phyloP scores from a whole-genome alignment of 257 asterid species.

The Verbena officinalis region DNA sequence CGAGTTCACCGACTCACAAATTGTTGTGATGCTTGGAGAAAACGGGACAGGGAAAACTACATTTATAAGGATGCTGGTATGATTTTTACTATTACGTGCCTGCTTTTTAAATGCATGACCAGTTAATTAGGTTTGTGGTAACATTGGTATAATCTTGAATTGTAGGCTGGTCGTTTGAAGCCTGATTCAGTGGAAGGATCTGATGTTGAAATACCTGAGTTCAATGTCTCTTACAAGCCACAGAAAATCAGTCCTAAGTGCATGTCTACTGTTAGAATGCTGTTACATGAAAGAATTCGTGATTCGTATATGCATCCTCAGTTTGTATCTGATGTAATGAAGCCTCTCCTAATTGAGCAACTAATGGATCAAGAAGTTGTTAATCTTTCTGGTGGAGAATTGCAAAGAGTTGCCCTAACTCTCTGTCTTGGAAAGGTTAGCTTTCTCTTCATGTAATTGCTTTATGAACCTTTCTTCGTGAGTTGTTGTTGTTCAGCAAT shows the following conservation, averaged over 20 bases:
- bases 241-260: slow-evolving; percentile 93
- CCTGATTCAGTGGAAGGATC: slow-evolving; percentile 83
- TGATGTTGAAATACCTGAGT: slow-evolving; percentile 89
- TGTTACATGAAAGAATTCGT: slow-evolving; percentile 81
- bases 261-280: slow-evolving; percentile 64
- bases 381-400: slow-evolving; percentile 99
- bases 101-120: slow-evolving; percentile 2
- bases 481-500: not conserved
- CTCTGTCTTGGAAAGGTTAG: slow-evolving; percentile 97
- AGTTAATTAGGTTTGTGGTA: slow-evolving; percentile 14
- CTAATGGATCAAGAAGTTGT: slow-evolving; percentile 96
- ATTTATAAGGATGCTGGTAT: slow-evolving; percentile 95
- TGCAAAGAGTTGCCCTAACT: slow-evolving; percentile 92
- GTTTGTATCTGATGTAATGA: slow-evolving; percentile 94
- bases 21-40: slow-evolving; percentile 99
- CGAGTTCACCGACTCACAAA: slow-evolving; percentile 98
- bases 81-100: not conserved
- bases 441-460: not conserved
- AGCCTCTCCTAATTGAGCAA: slow-evolving; percentile 97
- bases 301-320: slow-evolving; percentile 94
- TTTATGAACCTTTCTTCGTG: not conserved
- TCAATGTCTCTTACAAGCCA: slow-evolving; percentile 96
- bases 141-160: slow-evolving; percentile 15
- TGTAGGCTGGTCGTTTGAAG: slow-evolving; percentile 90
- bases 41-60: slow-evolving; percentile 99